Conservation (phyloP, 192 early-diverging fungal species). For the Mortierella hygrophila region DNA sequence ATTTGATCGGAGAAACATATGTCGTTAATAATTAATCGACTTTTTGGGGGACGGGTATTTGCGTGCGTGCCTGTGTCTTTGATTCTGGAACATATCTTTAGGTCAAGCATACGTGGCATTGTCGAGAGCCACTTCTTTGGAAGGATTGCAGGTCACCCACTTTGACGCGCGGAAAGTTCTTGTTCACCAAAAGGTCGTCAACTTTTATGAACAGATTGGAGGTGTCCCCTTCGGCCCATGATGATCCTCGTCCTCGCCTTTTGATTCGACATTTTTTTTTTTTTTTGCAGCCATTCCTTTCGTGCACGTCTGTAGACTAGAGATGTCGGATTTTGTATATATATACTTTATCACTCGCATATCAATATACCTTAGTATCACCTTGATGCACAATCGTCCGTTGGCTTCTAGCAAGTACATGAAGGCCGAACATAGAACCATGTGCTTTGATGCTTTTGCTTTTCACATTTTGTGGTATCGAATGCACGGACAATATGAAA, state of each 20-base stretch:
- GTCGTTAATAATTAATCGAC: neutral
- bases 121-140: constrained; percentile 76
- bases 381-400: too few species aligned
- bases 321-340: neutral
- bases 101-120: constrained; percentile 89
- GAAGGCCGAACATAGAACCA: too few species aligned
- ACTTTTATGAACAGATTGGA: constrained; percentile 64
- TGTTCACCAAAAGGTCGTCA: constrained; percentile 76
- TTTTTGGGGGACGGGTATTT: neutral
- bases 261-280: neutral
- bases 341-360: neutral
- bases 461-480: too few species aligned
- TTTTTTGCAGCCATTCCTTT: neutral
- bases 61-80: neutral
- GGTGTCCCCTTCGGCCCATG: neutral
- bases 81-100: neutral
- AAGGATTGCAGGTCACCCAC: constrained; percentile 76
- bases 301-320: neutral
- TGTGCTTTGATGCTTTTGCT: too few species aligned
- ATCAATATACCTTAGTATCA: neutral
- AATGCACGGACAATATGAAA: too few species aligned
- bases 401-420: too few species aligned
- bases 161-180: constrained; percentile 75
- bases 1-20: neutral
- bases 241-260: neutral